Conservation (phyloP, 108 stramenopile species). For the Nannochloropsis oceanica region DNA sequence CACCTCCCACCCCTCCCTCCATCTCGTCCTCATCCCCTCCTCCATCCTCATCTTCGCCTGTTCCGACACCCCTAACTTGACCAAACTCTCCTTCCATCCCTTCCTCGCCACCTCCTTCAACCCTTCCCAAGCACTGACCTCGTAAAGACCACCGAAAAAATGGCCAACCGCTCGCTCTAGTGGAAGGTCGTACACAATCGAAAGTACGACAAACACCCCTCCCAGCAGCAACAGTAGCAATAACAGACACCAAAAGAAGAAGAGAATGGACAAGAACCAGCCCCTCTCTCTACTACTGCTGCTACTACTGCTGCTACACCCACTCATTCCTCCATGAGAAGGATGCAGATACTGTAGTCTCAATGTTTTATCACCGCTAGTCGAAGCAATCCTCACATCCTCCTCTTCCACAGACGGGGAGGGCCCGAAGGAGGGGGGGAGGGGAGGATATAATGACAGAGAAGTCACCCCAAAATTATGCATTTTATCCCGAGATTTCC, state of each 20-base stretch:
- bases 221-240: neutral
- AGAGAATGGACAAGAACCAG: neutral
- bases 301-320: neutral
- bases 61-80: neutral
- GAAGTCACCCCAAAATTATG: neutral
- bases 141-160: neutral
- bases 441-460: neutral
- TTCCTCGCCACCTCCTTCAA: neutral
- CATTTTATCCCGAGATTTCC: neutral
- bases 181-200: neutral
- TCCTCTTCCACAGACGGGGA: neutral
- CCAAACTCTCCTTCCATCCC: neutral
- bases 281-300: neutral
- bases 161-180: neutral
- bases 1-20: too few species aligned
- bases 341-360: neutral
- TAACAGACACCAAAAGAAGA: neutral
- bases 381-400: neutral
- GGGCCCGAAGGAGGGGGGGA: neutral
- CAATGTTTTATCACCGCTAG: neutral
- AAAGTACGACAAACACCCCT: neutral
- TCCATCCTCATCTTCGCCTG: neutral
- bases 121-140: neutral
- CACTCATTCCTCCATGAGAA: neutral
- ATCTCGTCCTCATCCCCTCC: neutral